Conservation (phyloP, 306 rosid species). For the Mucuna pruriens region DNA sequence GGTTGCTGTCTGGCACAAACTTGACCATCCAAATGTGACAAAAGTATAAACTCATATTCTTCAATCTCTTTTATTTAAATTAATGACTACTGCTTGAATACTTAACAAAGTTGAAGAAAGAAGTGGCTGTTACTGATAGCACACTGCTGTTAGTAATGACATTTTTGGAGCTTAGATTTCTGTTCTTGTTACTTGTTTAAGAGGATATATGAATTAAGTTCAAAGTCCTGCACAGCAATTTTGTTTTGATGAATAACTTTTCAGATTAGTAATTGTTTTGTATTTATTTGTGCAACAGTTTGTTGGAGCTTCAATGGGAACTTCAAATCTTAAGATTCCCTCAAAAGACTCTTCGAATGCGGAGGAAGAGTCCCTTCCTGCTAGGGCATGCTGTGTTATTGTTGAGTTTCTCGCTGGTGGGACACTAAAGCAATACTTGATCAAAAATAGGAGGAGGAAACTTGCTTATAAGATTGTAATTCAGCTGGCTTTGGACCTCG, state of each 20-base stretch:
- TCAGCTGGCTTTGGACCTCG: slow-evolving; percentile 88
- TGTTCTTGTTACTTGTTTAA: not conserved
- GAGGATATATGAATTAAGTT: not conserved
- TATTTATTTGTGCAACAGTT: slow-evolving; percentile 58
- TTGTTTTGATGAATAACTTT: slow-evolving; percentile 4
- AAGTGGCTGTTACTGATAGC: not conserved
- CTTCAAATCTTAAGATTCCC: slow-evolving; percentile 80
- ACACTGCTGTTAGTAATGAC: not conserved
- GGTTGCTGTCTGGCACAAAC: slow-evolving; percentile 99
- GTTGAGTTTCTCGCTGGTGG: slow-evolving; percentile 92
- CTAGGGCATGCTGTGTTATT: slow-evolving; percentile 85
- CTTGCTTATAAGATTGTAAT: slow-evolving; percentile 73
- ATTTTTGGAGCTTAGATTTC: slow-evolving; percentile 5
- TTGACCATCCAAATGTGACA: slow-evolving; percentile 92
- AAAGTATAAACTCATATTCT: slow-evolving; percentile 57
- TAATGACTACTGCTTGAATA: slow-evolving; percentile 23
- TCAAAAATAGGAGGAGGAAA: slow-evolving; percentile 69
- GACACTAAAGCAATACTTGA: slow-evolving; percentile 73
- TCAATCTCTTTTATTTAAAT: slow-evolving; percentile 28
- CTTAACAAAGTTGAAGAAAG: not conserved
- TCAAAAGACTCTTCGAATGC: slow-evolving; percentile 46
- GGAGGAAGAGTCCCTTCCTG: slow-evolving; percentile 53
- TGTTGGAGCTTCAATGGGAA: slow-evolving; percentile 93
- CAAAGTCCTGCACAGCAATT: not conserved
- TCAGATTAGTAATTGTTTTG: slow-evolving; percentile 15